Evolutionary conservation across 73 alveolate genomes (phyloP).

Genomic region (Tetrahymena borealis): DNA sequence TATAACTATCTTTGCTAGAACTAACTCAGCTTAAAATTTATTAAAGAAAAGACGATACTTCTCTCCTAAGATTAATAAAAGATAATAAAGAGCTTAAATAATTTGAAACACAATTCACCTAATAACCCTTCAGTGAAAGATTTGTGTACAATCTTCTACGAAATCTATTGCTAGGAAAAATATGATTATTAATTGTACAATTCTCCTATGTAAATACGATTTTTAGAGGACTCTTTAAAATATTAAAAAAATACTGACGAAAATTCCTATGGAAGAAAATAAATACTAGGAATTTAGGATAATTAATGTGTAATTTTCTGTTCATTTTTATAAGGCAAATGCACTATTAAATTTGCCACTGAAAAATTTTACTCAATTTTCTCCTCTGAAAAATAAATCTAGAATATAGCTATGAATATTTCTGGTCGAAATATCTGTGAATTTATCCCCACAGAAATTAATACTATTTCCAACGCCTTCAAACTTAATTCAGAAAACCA

Average conservation of each 20-base stretch:
- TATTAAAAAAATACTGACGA: neutral
- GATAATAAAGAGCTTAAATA: neutral
- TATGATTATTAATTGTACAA: neutral
- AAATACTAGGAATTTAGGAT: neutral
- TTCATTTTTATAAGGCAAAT: neutral
- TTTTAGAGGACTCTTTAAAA: neutral
- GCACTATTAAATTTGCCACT: neutral
- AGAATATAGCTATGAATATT: neutral
- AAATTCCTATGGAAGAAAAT: neutral
- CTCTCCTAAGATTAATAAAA: neutral
- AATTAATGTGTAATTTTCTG: neutral
- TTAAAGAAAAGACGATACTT: neutral
- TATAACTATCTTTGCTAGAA: neutral
- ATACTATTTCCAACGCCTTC: neutral
- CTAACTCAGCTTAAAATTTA: neutral
- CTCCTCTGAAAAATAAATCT: neutral
- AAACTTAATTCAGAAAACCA: neutral
- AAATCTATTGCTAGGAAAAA: neutral
- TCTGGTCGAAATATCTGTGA: neutral
- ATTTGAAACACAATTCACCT: neutral
- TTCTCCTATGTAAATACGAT: neutral
- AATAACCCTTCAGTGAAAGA: neutral
- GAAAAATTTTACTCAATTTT: neutral
- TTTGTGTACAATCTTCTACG: neutral
- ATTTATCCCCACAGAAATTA: neutral